Evolutionary conservation across 1,284 basidiomycete genomes (phyloP), one percentile per base, ranked within the genome.

Genomic region (Coniferiporia sulphurascens): DNA sequence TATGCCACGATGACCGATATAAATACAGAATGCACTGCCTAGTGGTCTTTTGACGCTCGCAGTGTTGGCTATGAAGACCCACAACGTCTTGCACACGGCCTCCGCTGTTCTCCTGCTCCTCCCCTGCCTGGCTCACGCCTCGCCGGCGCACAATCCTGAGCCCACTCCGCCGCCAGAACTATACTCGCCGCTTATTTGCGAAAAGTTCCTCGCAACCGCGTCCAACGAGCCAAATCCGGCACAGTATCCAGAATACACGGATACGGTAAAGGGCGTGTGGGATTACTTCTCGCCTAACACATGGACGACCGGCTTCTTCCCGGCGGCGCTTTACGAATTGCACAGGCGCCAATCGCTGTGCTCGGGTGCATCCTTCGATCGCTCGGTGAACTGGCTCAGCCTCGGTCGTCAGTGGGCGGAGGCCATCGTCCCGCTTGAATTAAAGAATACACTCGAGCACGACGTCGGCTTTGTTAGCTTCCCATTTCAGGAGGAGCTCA

Each of bases 291-390:
- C 62, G 3, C 76, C 80, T 0, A 77, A 85, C 64, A 79, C 77
- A 3, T 88, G 87, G 86, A 87, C 86, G 0, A 78, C 82, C 5
- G 85, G 84, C 0, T 89, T 89, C 75, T 83, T 88, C 69, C 84
- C 86, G 0, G 74, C 77, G 9, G 79, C 80, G 1, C 70, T 81
- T 22, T 88, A 88, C 64, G 81, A 79, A 5, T 71, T 88, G 62
- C 73, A 85, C 66, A 74, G 76, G 48, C 75, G 86, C 22, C 73
- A 74, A 59, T 65, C 65, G 21, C 70, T 84, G 3, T 87, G 85
- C 62, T 73, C 72, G 34, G 69, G 66, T 15, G 69, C 66, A 3
- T 76, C 45, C 13, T 48, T 56, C 4, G 58, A 68, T 55, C 57
- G 59, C 12, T 60, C 45, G 45, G 63, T 73, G 9, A 73, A 83